Percentiles rank a stretch among this genome's conserved stretches.
Conservation (phyloP, 2,329 filamentous ascomycete genomes). For the Fusarium tanahbumbuense region DNA sequence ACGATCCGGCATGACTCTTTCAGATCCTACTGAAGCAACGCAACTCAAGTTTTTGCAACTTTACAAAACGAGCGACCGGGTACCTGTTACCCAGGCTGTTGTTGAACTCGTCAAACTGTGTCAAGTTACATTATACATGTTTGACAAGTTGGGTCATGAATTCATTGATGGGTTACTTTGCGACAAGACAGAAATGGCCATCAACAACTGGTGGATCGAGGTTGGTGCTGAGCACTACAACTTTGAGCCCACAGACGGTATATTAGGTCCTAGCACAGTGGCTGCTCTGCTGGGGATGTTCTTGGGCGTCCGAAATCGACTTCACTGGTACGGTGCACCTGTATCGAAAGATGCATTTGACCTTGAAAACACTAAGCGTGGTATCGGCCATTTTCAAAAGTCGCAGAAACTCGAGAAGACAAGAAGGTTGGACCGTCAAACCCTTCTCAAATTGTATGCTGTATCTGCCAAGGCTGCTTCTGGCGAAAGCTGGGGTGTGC, state of each 20-base stretch:
- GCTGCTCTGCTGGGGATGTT: constrained; percentile 87
- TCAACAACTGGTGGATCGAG: constrained; percentile 96
- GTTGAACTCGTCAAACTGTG: constrained; percentile 91
- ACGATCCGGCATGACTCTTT: constrained; percentile 83
- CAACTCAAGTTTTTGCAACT: constrained; percentile 92
- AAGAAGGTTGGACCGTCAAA: constrained; percentile 83
- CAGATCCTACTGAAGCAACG: constrained; percentile 81
- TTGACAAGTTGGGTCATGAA: constrained; percentile 85
- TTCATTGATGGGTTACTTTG: constrained; percentile 94
- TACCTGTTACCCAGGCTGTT: constrained; percentile 81
- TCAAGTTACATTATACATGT: constrained; percentile 87
- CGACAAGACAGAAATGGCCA: constrained; percentile 89
- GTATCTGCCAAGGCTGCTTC: constrained; percentile 91
- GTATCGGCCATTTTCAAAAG: constrained; percentile 90
- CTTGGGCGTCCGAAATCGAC: constrained; percentile 88
- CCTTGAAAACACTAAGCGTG: constrained; percentile 81
- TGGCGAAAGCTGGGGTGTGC: constrained; percentile 91
- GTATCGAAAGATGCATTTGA: constrained; percentile 94
- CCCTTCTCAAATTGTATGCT: constrained; percentile 81
- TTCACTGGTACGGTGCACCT: constrained; percentile 85
- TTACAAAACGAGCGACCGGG: constrained; percentile 86
- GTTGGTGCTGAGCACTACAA: constrained; percentile 93
- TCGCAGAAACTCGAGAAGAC: constrained; percentile 83
- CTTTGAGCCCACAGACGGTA: constrained; percentile 90
- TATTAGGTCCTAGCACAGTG: constrained; percentile 91